phyloP scores from a whole-genome alignment of 176 grass and related monocot genomes.

The Elymus sibiricus region DNA sequence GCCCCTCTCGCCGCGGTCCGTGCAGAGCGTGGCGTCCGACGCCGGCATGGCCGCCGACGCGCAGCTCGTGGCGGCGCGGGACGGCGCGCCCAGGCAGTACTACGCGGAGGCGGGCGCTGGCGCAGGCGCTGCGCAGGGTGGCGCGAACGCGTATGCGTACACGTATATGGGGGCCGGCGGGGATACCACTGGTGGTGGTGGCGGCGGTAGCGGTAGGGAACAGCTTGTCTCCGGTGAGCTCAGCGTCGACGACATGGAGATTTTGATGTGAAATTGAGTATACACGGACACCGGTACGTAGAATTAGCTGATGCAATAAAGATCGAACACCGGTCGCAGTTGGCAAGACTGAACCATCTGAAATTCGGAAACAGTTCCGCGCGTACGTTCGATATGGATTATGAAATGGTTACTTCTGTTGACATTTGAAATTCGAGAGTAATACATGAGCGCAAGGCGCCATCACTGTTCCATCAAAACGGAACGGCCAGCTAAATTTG shows the following conservation, averaged over 20 bases:
- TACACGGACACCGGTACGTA: no score
- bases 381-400: no score
- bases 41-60: slow-evolving; percentile 80
- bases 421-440: no score
- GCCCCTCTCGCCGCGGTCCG: slow-evolving; percentile 51
- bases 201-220: neutral
- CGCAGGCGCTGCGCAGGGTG: neutral
- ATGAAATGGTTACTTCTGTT: no score
- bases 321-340: no score
- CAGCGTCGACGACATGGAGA: slow-evolving; percentile 47
- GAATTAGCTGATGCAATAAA: neutral
- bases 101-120: neutral
- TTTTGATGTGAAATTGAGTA: slow-evolving; percentile 31
- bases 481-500: no score
- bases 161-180: neutral
- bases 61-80: slow-evolving; percentile 31
- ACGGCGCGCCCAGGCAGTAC: neutral
- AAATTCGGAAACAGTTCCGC: neutral
- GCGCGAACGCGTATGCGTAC: neutral
- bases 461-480: no score
- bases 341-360: neutral
- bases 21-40: slow-evolving; percentile 80
- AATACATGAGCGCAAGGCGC: no score
- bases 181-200: neutral
- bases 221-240: slow-evolving; percentile 11